Conservation (phyloP, 352 stramenopile genomes). For the Pythium phragmiticola region DNA sequence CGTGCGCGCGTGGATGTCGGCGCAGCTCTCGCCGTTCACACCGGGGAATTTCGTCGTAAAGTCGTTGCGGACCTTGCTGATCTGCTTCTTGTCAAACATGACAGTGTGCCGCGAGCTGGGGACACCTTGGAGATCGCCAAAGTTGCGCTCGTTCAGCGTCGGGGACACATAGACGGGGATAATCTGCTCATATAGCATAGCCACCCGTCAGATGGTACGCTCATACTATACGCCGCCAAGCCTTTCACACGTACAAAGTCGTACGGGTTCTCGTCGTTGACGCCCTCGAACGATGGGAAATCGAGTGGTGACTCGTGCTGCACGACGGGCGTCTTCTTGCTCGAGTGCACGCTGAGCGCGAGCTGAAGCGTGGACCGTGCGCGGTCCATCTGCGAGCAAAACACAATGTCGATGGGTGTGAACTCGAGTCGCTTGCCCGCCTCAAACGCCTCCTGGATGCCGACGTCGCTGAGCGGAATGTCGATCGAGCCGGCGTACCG, state of each 20-base stretch:
- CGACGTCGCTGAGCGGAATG: constrained; percentile 74
- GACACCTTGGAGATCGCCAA: constrained; percentile 78
- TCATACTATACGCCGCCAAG: neutral
- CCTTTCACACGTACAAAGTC: constrained; percentile 50
- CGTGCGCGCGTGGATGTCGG: constrained; percentile 74
- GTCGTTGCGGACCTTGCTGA: constrained; percentile 80
- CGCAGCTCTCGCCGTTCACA: constrained; percentile 77
- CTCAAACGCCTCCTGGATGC: constrained; percentile 82
- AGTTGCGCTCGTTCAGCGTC: constrained; percentile 82
- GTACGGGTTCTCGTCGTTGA: constrained; percentile 77
- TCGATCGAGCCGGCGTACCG: constrained; percentile 83
- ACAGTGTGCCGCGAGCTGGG: constrained; percentile 72
- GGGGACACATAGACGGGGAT: constrained; percentile 78
- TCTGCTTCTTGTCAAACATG: constrained; percentile 71
- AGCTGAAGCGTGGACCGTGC: constrained; percentile 75
- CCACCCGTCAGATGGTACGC: neutral
- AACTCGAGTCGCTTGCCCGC: constrained; percentile 73
- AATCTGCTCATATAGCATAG: constrained; percentile 35
- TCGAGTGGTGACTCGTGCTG: constrained; percentile 75
- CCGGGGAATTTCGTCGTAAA: constrained; percentile 78
- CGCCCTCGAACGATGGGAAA: constrained; percentile 57
- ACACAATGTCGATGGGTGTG: constrained; percentile 79
- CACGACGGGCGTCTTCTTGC: constrained; percentile 78
- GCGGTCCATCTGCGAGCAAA: constrained; percentile 86
- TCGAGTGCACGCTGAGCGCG: constrained; percentile 76